Evolutionary conservation across 169 alveolate species (phyloP).

Genomic region (Plasmodium adleri): DNA sequence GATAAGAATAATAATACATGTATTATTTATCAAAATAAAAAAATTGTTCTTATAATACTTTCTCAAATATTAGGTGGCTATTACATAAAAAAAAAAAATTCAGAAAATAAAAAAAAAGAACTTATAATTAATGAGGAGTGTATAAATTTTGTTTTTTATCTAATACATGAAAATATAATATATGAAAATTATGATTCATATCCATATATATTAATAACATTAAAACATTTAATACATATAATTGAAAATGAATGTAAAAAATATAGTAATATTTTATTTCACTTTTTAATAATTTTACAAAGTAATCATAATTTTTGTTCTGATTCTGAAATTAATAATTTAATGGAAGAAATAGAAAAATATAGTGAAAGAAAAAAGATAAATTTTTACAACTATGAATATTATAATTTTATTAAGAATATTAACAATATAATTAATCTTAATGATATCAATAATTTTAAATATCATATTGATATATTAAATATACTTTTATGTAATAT

Average conservation of each 20-base stretch:
- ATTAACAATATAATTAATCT: conserved; percentile 20
- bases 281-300: conserved; percentile 53
- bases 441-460: conserved; percentile 52
- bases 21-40: conserved; percentile 34
- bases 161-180: conserved; percentile 60
- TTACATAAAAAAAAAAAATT: conserved; percentile 2
- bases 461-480: conserved; percentile 42
- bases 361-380: conserved; percentile 15
- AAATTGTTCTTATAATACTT: conserved; percentile 49
- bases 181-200: conserved; percentile 37
- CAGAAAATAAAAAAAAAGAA: conserved; percentile 1
- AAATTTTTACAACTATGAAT: conserved; percentile 59
- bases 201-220: conserved; percentile 41
- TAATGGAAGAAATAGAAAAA: conserved; percentile 52
- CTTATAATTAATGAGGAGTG: not conserved
- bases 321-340: conserved; percentile 13
- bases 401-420: conserved; percentile 27
- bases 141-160: conserved; percentile 50
- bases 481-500: conserved; percentile 39
- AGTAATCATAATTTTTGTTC: conserved; percentile 29
- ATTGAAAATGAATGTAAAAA: conserved; percentile 53
- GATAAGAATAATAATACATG: not conserved
- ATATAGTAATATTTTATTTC: conserved; percentile 53
- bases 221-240: conserved; percentile 32
- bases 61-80: conserved; percentile 53